These are phyloP conservation scores for Kazachstania sp. DNA, from an alignment of 1,139 yeast species.

Conservation along the genomic window DNA sequence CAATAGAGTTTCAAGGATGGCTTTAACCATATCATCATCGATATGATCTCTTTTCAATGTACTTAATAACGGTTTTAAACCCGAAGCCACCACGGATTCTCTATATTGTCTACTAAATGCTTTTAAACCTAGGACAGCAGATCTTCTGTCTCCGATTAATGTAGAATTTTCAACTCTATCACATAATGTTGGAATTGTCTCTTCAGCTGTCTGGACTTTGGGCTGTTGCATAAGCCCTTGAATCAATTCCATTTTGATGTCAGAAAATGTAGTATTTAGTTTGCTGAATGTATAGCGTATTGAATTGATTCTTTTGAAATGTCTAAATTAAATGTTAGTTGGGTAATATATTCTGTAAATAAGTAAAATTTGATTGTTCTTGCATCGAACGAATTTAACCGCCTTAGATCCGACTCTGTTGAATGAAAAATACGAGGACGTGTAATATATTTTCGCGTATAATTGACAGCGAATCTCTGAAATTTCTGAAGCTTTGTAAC, in stretches of 20 bases:
- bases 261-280: too few relatives aligned
- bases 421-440: too few relatives aligned
- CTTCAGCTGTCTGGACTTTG: constrained; percentile 61
- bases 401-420: too few relatives aligned
- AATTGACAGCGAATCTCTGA: too few relatives aligned
- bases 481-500: too few relatives aligned
- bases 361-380: too few relatives aligned
- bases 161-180: constrained; percentile 82
- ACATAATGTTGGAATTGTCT: constrained; percentile 81
- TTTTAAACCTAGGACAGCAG: constrained; percentile 84
- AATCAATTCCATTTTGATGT: constrained; percentile 36
- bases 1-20: constrained; percentile 79
- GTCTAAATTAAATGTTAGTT: too few relatives aligned
- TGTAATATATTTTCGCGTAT: too few relatives aligned
- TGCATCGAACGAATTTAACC: too few relatives aligned
- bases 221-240: constrained; percentile 46
- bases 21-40: constrained; percentile 68
- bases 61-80: constrained; percentile 63
- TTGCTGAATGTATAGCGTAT: not conserved
- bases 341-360: too few relatives aligned
- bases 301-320: not conserved
- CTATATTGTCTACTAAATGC: constrained; percentile 85
- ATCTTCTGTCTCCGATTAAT: constrained; percentile 73
- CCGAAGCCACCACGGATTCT: constrained; percentile 85
- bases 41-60: constrained; percentile 59